Percentiles rank a stretch among this genome's conserved stretches.
Evolutionary conservation across 2,329 filamentous ascomycete species (phyloP).

Genomic region (Sclerotinia borealis): DNA sequence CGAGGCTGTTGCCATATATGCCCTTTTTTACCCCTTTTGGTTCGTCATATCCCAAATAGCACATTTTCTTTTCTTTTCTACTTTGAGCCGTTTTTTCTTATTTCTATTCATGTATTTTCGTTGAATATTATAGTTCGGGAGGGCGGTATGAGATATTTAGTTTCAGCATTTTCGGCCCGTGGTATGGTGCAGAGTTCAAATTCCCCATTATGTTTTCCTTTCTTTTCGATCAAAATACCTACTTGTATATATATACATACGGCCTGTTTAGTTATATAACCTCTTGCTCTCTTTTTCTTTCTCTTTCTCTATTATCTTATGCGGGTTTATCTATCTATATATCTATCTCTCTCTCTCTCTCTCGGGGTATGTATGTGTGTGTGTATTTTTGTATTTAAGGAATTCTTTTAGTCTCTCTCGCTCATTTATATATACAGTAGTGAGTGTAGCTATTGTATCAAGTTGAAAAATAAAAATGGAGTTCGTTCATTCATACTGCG

Average conservation of each 20-base stretch:
- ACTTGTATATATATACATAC: neutral
- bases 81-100: neutral
- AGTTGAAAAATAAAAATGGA: no score
- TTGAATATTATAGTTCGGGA: neutral
- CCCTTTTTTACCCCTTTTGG: neutral
- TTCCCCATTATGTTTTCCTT: neutral
- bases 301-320: slow-evolving; percentile 16
- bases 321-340: slow-evolving; percentile 5
- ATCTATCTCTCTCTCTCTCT: slow-evolving; percentile 13
- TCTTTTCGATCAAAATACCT: neutral
- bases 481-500: neutral
- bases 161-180: neutral
- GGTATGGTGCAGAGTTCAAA: neutral
- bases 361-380: no score
- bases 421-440: no score
- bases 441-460: neutral
- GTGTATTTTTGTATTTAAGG: slow-evolving; percentile 2
- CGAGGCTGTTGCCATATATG: neutral
- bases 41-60: slow-evolving; percentile 2
- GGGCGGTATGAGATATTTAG: neutral
- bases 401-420: neutral
- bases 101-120: neutral
- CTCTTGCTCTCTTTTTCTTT: neutral
- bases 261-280: slow-evolving; percentile 3
- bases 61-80: slow-evolving; percentile 4